phyloP scores from a whole-genome alignment of 2,329 filamentous ascomycete species.

The Aureobasidium uvarum region DNA sequence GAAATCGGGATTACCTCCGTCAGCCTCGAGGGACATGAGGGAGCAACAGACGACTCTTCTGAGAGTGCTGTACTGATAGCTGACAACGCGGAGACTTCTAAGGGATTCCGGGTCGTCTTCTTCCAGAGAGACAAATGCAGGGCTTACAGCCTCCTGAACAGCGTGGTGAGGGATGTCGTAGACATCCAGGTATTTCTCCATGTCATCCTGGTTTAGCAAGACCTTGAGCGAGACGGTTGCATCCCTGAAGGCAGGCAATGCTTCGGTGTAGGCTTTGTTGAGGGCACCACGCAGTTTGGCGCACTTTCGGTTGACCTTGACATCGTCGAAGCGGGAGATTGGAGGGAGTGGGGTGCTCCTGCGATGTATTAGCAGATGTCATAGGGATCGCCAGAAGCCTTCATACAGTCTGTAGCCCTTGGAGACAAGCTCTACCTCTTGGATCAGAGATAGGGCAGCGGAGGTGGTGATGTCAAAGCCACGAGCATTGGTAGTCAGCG shows the following conservation, averaged over 20 bases:
- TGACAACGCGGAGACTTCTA: slow-evolving; percentile 66
- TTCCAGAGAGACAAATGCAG: slow-evolving; percentile 51
- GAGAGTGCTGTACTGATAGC: slow-evolving; percentile 72
- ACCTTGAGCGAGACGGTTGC: slow-evolving; percentile 66
- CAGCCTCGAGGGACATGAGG: slow-evolving; percentile 81
- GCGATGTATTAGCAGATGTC: slow-evolving; percentile 32
- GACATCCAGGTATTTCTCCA: slow-evolving; percentile 88
- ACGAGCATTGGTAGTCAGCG: slow-evolving; percentile 71
- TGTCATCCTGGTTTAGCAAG: slow-evolving; percentile 73
- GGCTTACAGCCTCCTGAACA: slow-evolving; percentile 53
- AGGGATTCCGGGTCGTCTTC: slow-evolving; percentile 74
- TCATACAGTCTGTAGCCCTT: slow-evolving; percentile 77
- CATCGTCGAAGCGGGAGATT: slow-evolving; percentile 84
- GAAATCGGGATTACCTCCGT: slow-evolving; percentile 73
- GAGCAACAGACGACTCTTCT: slow-evolving; percentile 85
- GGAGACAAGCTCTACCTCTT: slow-evolving; percentile 94
- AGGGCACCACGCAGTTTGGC: slow-evolving; percentile 74
- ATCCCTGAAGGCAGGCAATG: slow-evolving; percentile 70
- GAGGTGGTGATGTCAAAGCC: slow-evolving; percentile 75
- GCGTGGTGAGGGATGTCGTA: slow-evolving; percentile 51
- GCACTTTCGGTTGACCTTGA: slow-evolving; percentile 69
- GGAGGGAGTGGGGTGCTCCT: slow-evolving; percentile 88
- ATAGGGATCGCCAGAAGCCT: slow-evolving; percentile 36
- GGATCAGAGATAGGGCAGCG: slow-evolving; percentile 76
- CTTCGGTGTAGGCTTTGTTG: slow-evolving; percentile 64